Conservation (phyloP, 2,329 filamentous ascomycete species). For the Fusarium nygamai region DNA sequence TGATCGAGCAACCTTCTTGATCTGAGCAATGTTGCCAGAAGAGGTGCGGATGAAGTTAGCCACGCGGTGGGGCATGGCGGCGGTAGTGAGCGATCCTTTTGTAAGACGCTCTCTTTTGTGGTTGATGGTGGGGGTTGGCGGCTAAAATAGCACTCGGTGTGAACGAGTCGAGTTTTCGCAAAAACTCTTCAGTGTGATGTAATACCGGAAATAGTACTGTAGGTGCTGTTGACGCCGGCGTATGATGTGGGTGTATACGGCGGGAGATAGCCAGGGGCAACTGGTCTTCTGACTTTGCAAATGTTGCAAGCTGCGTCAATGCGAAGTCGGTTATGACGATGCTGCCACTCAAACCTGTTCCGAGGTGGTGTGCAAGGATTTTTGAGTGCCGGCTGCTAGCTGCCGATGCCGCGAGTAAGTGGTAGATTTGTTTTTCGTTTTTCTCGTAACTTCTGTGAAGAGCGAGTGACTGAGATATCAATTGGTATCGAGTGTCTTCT, state of each 20-base stretch:
- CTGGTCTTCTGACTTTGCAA: conserved; percentile 26
- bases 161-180: conserved; percentile 25
- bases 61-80: conserved; percentile 67
- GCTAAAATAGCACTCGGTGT: conserved; percentile 25
- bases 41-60: conserved; percentile 66
- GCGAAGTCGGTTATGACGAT: conserved; percentile 28
- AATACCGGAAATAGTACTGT: conserved; percentile 19
- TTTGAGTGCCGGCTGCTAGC: conserved; percentile 23
- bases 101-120: conserved; percentile 16
- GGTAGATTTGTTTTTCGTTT: conserved; percentile 19
- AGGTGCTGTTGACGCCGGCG: conserved; percentile 5
- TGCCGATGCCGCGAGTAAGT: conserved; percentile 20
- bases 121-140: conserved; percentile 24
- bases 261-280: conserved; percentile 36
- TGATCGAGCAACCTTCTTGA: conserved; percentile 54
- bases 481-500: conserved; percentile 18
- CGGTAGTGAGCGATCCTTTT: conserved; percentile 31
- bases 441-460: conserved; percentile 8
- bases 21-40: conserved; percentile 63
- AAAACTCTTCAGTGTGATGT: conserved; percentile 35
- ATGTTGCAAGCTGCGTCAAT: conserved; percentile 7
- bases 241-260: conserved; percentile 15
- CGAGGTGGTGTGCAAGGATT: conserved; percentile 29
- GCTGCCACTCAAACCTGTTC: conserved; percentile 24
- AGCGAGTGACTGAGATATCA: conserved; percentile 11